Evolutionary conservation across 2,329 filamentous ascomycete genomes (phyloP), one percentile per base, ranked within the genome.

Genomic region (Cordyceps cicadae): DNA sequence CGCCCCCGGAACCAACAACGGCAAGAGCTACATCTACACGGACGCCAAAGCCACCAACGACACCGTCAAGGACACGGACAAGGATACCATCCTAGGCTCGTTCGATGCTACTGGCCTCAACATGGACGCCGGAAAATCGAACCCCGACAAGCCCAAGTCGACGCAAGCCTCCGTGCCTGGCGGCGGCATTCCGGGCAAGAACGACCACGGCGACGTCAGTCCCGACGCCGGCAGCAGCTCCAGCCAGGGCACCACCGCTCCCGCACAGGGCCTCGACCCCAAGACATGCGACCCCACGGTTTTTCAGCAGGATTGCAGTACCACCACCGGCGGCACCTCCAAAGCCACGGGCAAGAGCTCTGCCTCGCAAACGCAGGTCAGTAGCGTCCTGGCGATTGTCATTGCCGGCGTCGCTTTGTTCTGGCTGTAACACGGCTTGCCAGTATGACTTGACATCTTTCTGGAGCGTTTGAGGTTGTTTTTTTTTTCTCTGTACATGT

Each of bases 21-120:
- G 84, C 65, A 82, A 79, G 66, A 87, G 87, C 26, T 99, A 97
- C 81, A 83, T 85, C 66, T 96, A 89, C 79, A 87, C 82, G 63
- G 78, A 84, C 68, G 68, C 72, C 24, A 73, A 74, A 0, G 89
- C 81, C 61, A 87, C 88, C 62, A 93, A 96, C 76, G 77, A 88
- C 73, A 89, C 90, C 1, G 82, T 97, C 62, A 76, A 86, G 57
- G 87, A 95, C 69, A 87, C 87, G 65, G 77, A 92, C 73, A 86
- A 92, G 71, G 72, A 79, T 55, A 94, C 92, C 54, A 77, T 91
- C 14, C 81, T 99, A 34, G 87, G 85, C 65, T 94, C 89, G 26
- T 84, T 97, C 64, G 77, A 86, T 58, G 92, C 86, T n/a, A 90
- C 89, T 1, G 94, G 94, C 57, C 81, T 87, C 48, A 81, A 97